A percentile compares a stretch with the other conserved stretches of the same genome.
Evolutionary conservation across 2,329 filamentous ascomycete genomes (phyloP).

Genomic region (Penicillium hordei): DNA sequence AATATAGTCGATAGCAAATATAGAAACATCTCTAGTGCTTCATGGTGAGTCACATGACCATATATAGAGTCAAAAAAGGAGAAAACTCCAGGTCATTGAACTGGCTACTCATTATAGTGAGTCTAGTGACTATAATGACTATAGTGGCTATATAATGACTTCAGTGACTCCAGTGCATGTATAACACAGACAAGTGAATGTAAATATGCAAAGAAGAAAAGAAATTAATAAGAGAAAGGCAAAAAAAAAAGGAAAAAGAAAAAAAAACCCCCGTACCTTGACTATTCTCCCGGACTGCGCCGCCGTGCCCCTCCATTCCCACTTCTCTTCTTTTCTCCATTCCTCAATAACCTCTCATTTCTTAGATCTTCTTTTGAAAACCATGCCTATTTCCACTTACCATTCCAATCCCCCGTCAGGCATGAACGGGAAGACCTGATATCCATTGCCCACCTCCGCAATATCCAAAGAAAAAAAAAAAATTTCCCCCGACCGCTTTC

Average conservation of each 20-base stretch:
- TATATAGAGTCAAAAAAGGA: constrained; percentile 4
- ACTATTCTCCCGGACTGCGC: constrained; percentile 29
- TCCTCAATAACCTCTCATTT: constrained; percentile 25
- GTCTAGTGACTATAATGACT: neutral
- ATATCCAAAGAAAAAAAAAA: constrained; percentile 26
- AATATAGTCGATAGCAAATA: neutral
- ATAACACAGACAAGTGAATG: neutral
- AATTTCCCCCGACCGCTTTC: constrained; percentile 35
- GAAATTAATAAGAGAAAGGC: neutral
- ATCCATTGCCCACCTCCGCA: constrained; percentile 15
- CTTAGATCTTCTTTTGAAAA: constrained; percentile 29
- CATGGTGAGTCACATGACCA: constrained; percentile 12
- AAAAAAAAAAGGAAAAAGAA: neutral
- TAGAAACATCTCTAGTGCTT: neutral
- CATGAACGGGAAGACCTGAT: constrained; percentile 47
- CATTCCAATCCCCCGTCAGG: constrained; percentile 45
- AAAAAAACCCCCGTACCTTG: neutral
- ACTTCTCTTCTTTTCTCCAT: constrained; percentile 15
- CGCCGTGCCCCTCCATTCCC: constrained; percentile 31
- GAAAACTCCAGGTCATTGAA: neutral
- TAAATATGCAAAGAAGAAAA: neutral
- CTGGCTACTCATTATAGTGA: too few species aligned
- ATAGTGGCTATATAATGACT: neutral
- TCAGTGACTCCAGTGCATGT: neutral
- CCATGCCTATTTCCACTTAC: constrained; percentile 39